Percentiles rank a stretch among this genome's conserved stretches.
Conservation (phyloP, 352 stramenopile species). For the Globisporangium splendens region DNA sequence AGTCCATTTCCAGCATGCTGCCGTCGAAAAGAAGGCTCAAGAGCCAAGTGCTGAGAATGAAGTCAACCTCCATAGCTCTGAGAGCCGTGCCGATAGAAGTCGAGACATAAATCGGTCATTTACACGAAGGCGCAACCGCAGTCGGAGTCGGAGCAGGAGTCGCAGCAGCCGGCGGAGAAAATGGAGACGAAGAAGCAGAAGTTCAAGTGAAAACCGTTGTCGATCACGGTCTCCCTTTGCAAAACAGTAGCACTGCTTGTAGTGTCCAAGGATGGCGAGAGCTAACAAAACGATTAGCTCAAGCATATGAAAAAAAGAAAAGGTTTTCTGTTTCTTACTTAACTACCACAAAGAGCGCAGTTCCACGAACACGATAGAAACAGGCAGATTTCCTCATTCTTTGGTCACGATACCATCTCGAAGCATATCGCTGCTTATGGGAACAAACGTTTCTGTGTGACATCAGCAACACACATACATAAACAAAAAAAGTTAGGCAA, state of each 20-base stretch:
- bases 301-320: slow-evolving; percentile 2
- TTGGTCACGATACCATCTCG: not conserved
- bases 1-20: slow-evolving; percentile 16
- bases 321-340: not conserved
- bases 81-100: too few species aligned
- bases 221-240: not conserved
- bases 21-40: not conserved
- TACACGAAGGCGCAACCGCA: slow-evolving; percentile 9
- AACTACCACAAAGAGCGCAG: not conserved
- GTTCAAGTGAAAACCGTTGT: not conserved
- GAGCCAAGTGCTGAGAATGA: not conserved
- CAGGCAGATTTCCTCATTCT: not conserved
- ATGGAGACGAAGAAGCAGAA: not conserved
- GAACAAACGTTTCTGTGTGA: slow-evolving; percentile 54
- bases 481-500: not conserved
- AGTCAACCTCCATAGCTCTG: too few species aligned
- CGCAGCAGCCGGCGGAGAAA: not conserved
- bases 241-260: too few species aligned
- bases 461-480: not conserved
- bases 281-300: not conserved
- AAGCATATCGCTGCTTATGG: slow-evolving; percentile 27
- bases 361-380: not conserved
- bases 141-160: slow-evolving; percentile 8
- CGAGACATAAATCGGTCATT: too few species aligned
- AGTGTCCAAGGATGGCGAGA: not conserved